phyloP scores from a whole-genome alignment of 768 basidiomycete genomes.

The Boletus rubescentipes region DNA sequence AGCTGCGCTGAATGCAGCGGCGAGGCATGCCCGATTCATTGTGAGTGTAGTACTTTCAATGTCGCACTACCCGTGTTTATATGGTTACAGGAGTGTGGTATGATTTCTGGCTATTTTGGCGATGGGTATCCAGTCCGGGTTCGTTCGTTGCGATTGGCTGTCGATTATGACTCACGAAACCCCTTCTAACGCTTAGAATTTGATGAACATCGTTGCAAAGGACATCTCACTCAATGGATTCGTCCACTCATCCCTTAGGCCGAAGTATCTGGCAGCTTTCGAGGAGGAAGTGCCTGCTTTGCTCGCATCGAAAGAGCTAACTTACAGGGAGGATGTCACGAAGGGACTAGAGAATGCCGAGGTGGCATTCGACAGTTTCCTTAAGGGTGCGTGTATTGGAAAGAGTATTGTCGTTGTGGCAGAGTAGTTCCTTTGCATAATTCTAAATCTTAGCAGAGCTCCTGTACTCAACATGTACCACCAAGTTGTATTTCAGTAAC shows the following conservation, averaged over 20 bases:
- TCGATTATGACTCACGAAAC: not conserved
- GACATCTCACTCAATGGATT: conserved; percentile 48
- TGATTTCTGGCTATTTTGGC: conserved; percentile 4
- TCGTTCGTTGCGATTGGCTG: not conserved
- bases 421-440: not conserved
- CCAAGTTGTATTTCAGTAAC: not conserved
- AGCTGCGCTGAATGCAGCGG: conserved; percentile 48
- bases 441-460: not conserved
- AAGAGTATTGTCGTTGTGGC: conserved; percentile 6
- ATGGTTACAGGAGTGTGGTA: conserved; percentile 33
- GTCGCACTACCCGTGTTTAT: not conserved
- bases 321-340: conserved; percentile 45
- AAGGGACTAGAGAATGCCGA: conserved; percentile 39
- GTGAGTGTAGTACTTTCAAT: conserved; percentile 11
- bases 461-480: not conserved
- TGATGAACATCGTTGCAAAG: conserved; percentile 38
- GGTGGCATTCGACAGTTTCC: conserved; percentile 3
- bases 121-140: not conserved
- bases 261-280: conserved; percentile 44
- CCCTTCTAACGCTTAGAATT: conserved; percentile 30
- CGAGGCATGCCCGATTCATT: conserved; percentile 48
- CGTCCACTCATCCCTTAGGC: conserved; percentile 27
- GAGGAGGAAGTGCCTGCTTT: conserved; percentile 38
- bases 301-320: conserved; percentile 47
- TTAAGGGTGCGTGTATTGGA: conserved; percentile 10